Base-by-base conservation (phyloP, 2,329 filamentous ascomycete species). In the Paracoccidioides lutzii region DNA sequence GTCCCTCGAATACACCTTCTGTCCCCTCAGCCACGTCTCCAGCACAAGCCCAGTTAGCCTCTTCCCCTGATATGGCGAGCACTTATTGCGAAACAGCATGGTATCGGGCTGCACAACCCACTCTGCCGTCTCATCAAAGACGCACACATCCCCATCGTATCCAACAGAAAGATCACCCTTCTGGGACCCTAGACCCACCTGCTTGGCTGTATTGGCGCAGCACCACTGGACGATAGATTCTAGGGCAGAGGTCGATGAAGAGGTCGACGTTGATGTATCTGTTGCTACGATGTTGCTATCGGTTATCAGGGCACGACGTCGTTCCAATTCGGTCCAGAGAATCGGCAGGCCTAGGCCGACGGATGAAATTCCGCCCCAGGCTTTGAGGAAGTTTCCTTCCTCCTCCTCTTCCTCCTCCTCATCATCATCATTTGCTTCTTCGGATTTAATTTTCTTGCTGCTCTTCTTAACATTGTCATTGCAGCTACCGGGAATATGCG, bases 1-100 rank as follows among this genome's bases (percentile, higher is more conserved):
- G 57, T 81, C 82, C 37, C 87, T 76, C 59, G 81, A 78, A 69
- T 86, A 94, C n/a, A 95, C 78, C 67, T 80, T 83, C 60, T 74
- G 75, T 0, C 90, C 90, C 5, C 90, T 78, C 59, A 96, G 66
- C 87, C 88, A 95, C 6, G 90, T 95, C 77, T 94, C 88, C 57
- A 74, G 76, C 9, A 95, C 90, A 57, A 89, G 81, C 0, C 90
- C 90, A 49, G 78, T 80, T 64, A 96, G 84, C 37, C 75, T 78
- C 70, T 85, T 86, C 22, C 88, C 88, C 69, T 95, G 86, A 78
- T 94, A 96, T 0, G 90, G 90, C 56, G 85, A 90, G 75, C 89
- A 90, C 66, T 89, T 88, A 71, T 96, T 95, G 71, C 89, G 84
- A 80, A 95, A 98, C 62, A 93, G 80, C 90, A 98, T 95, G 52